These are phyloP conservation scores for Canavalia gladiata DNA, from an alignment of 306 rosid genomes.

Conservation along the genomic window DNA sequence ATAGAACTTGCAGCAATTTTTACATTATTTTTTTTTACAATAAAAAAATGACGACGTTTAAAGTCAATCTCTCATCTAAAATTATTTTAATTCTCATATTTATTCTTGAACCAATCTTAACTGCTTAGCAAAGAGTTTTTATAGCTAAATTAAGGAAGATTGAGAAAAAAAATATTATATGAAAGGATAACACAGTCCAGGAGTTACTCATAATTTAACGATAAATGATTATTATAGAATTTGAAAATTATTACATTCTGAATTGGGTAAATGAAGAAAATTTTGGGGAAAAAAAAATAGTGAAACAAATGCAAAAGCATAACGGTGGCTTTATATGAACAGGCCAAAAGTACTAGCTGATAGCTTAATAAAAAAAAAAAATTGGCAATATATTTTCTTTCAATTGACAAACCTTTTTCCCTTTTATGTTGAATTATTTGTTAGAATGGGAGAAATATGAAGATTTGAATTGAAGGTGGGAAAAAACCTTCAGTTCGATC, in stretches of 20 bases:
- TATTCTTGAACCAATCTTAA: no score
- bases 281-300: not conserved
- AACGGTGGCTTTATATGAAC: not conserved
- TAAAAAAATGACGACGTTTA: no score
- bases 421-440: not conserved
- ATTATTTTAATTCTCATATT: no score
- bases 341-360: not conserved
- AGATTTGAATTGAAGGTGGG: not conserved
- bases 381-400: not conserved
- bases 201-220: no score
- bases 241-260: not conserved
- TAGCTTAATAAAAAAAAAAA: not conserved
- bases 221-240: no score
- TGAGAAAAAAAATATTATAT: no score
- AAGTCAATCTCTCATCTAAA: no score
- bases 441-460: not conserved
- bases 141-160: no score
- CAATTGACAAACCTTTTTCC: not conserved
- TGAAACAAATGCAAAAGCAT: constrained; percentile 22
- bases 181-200: no score
- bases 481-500: not conserved
- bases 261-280: not conserved
- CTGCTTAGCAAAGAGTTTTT: no score
- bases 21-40: no score
- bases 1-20: no score